Evolutionary conservation across 2,329 filamentous ascomycete genomes (phyloP), one percentile per base, ranked within the genome.

Genomic region (Fusarium sp.): DNA sequence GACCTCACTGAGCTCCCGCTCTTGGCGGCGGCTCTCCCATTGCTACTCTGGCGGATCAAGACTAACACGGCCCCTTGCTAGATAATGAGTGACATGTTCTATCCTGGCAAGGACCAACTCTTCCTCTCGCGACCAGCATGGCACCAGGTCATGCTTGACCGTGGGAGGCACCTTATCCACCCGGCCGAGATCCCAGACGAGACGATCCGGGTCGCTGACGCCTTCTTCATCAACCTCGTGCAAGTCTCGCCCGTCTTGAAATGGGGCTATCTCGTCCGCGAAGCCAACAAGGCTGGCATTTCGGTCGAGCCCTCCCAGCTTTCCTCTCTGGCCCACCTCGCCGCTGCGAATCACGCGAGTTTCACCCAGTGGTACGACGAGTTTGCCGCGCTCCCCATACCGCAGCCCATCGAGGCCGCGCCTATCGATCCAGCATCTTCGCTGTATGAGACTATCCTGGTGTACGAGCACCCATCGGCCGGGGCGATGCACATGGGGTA

Each of bases 21-120:
- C 73, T 75, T 68, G 69, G 37, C 59, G 65, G 64, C 64, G 65
- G 63, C 68, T 69, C 69, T 69, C 61, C 33, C 71, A 71, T 77
- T 78, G 64, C 65, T 72, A 77, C 75, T 67, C 64, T 76, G 52
- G 67, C 65, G 72, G 68, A 54, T 60, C 64, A 58, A 65, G 48
- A 77, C 73, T 78, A 61, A 78, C 76, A 71, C 65, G 22, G 58
- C 67, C 66, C 64, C 71, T 66, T 66, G 59, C 33, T 68, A 85
- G 83, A 82, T 83, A 39, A 84, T 84, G 80, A 78, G 81, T 63
- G 80, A 81, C 57, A 74, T 85, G 58, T 84, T 85, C 71, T 82
- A 81, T 20, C 80, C 78, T n/a, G 68, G 71, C 20, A 77, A 78
- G 41, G 71, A 80, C 18, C 78, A 81, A 48, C 84, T 83, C 67